Conservation (phyloP, 1,139 yeast genomes). For the Kluyveromyces sp. region DNA sequence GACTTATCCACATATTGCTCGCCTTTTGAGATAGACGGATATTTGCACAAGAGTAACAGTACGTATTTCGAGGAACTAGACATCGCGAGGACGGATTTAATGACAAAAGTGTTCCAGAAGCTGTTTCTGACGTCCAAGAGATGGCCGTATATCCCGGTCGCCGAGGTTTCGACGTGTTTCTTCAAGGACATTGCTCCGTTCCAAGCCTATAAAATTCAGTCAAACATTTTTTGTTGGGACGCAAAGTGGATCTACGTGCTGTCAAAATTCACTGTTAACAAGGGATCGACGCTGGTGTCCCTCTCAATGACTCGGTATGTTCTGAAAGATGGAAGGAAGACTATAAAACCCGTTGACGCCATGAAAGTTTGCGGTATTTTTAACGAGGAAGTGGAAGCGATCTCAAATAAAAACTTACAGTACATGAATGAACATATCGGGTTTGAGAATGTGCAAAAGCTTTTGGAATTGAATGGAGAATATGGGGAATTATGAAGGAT, state of each 20-base stretch:
- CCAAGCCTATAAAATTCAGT: constrained; percentile 47
- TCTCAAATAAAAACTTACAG: constrained; percentile 36
- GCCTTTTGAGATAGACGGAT: constrained; percentile 76
- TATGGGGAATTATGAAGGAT: constrained; percentile 9
- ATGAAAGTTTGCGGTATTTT: constrained; percentile 51
- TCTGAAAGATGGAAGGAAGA: constrained; percentile 63
- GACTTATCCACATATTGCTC: constrained; percentile 54
- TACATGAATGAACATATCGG: constrained; percentile 23
- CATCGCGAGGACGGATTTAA: constrained; percentile 61
- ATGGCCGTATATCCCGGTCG: constrained; percentile 73
- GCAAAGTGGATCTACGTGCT: constrained; percentile 75
- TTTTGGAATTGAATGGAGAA: constrained; percentile 18
- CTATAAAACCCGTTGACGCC: constrained; percentile 59
- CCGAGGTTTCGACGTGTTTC: constrained; percentile 61
- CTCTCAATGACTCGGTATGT: constrained; percentile 73
- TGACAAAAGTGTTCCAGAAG: constrained; percentile 49
- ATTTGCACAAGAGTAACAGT: constrained; percentile 79
- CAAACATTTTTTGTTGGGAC: constrained; percentile 77
- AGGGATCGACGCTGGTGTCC: constrained; percentile 43
- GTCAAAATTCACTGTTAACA: constrained; percentile 45
- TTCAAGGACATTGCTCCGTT: constrained; percentile 68
- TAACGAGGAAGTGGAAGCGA: constrained; percentile 43
- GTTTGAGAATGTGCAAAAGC: constrained; percentile 25
- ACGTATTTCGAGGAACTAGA: constrained; percentile 84
- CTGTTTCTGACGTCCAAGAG: constrained; percentile 41